These are phyloP conservation scores for Gautieria morchelliformis DNA, from an alignment of 768 basidiomycete genomes.

Conservation along the genomic window DNA sequence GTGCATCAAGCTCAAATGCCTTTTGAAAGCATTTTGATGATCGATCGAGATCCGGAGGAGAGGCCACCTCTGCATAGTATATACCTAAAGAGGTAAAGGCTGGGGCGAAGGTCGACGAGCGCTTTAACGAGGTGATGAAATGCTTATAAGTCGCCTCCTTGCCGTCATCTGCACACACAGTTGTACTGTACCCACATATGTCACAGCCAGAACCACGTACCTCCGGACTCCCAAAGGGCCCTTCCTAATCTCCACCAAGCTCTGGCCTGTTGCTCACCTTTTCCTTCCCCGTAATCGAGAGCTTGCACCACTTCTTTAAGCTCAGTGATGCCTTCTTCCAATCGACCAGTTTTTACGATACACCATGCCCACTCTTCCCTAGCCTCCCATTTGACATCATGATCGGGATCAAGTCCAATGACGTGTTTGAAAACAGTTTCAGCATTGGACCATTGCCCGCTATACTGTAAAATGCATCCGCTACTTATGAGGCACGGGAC, in stretches of 20 bases:
- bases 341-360: slow-evolving; percentile 40
- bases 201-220: slow-evolving; percentile 34
- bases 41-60: slow-evolving; percentile 71
- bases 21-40: slow-evolving; percentile 97
- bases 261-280: slow-evolving; percentile 56
- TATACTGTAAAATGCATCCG: slow-evolving; percentile 61
- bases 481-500: slow-evolving; percentile 59
- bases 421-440: slow-evolving; percentile 52
- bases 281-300: slow-evolving; percentile 36
- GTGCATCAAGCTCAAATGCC: slow-evolving; percentile 91
- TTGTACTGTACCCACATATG: background rate
- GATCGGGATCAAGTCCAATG: slow-evolving; percentile 33
- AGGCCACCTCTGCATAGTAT: slow-evolving; percentile 66
- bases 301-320: slow-evolving; percentile 39
- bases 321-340: slow-evolving; percentile 35
- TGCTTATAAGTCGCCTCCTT: slow-evolving; percentile 62
- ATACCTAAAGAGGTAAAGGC: slow-evolving; percentile 90
- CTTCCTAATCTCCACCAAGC: slow-evolving; percentile 81
- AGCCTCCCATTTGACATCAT: slow-evolving; percentile 47
- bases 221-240: slow-evolving; percentile 61
- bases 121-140: slow-evolving; percentile 76
- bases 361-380: slow-evolving; percentile 87
- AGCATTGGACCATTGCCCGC: slow-evolving; percentile 61
- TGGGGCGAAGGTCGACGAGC: slow-evolving; percentile 68
- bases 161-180: slow-evolving; percentile 28